These are phyloP conservation scores for Trichophyton mentagrophytes DNA, from an alignment of 2,329 filamentous ascomycete genomes.

Conservation along the genomic window DNA sequence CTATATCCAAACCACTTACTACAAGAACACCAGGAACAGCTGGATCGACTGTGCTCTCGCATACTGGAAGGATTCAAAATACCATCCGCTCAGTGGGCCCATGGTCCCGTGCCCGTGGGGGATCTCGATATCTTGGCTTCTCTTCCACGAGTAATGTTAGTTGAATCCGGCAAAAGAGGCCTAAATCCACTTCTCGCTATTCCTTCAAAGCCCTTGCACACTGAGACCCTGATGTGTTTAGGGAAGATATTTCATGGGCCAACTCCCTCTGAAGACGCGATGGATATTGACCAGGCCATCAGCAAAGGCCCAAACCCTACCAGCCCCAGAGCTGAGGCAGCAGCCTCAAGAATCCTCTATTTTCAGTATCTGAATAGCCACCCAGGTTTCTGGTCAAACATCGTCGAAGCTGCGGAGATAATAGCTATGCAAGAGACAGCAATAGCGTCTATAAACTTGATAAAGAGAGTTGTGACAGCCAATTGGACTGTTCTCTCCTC, in stretches of 20 bases:
- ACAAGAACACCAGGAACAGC: conserved; percentile 26
- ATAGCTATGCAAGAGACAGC: conserved; percentile 46
- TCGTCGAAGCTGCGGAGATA: conserved; percentile 43
- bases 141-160: conserved; percentile 41
- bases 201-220: conserved; percentile 40
- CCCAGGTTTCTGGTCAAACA: conserved; percentile 39
- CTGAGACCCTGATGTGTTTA: conserved; percentile 43
- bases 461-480: conserved; percentile 41
- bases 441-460: conserved; percentile 41
- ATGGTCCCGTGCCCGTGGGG: conserved; percentile 41
- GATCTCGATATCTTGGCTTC: conserved; percentile 47
- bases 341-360: conserved; percentile 43
- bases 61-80: conserved; percentile 36
- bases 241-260: conserved; percentile 46
- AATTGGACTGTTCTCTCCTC: conserved; percentile 38
- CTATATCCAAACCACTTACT: conserved; percentile 45
- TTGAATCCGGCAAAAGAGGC: conserved; percentile 32
- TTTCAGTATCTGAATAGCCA: conserved; percentile 42
- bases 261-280: conserved; percentile 17
- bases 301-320: conserved; percentile 25
- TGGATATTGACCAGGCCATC: conserved; percentile 19
- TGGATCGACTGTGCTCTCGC: conserved; percentile 36
- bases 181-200: conserved; percentile 37
- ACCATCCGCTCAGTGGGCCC: conserved; percentile 39
- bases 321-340: conserved; percentile 35